A percentile compares a stretch with the other conserved stretches of the same genome.
phyloP scores from a whole-genome alignment of 176 grass and related monocot genomes.

The Eleusine indica region DNA sequence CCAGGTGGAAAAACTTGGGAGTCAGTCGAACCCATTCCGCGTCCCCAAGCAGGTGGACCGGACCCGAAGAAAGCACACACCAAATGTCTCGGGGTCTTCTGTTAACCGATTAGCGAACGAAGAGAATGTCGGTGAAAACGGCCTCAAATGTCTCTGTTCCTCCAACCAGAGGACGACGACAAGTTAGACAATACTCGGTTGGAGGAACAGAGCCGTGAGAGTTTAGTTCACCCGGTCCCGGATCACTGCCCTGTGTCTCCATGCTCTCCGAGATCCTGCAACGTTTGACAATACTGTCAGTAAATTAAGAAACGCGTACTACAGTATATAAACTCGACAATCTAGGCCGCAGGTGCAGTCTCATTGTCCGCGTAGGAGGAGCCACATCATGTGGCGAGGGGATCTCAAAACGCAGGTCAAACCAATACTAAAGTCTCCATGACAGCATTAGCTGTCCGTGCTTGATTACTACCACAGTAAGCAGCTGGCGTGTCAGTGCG shows the following conservation, averaged over 20 bases:
- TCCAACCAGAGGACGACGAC: background rate
- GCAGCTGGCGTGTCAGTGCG: background rate
- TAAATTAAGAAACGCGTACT: too few relatives aligned
- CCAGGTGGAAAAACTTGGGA: constrained; percentile 34
- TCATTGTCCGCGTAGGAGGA: background rate
- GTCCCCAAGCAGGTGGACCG: background rate
- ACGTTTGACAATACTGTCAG: background rate
- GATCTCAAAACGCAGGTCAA: background rate
- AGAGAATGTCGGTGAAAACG: background rate
- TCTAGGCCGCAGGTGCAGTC: background rate
- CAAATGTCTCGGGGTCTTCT: background rate
- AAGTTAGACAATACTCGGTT: background rate
- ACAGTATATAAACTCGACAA: background rate
- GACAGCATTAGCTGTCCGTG: background rate
- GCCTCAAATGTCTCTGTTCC: background rate
- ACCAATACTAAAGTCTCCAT: background rate
- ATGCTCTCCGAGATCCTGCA: constrained; percentile 39
- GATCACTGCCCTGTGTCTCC: background rate
- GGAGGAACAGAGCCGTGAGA: background rate
- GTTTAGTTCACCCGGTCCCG: background rate
- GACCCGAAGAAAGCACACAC: background rate
- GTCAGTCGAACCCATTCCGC: constrained; percentile 38
- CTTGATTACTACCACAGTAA: background rate
- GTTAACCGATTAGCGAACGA: background rate
- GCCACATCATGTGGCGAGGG: background rate